phyloP scores from a whole-genome alignment of 1,284 basidiomycete species.

The Fomitopsis schrenkii region DNA sequence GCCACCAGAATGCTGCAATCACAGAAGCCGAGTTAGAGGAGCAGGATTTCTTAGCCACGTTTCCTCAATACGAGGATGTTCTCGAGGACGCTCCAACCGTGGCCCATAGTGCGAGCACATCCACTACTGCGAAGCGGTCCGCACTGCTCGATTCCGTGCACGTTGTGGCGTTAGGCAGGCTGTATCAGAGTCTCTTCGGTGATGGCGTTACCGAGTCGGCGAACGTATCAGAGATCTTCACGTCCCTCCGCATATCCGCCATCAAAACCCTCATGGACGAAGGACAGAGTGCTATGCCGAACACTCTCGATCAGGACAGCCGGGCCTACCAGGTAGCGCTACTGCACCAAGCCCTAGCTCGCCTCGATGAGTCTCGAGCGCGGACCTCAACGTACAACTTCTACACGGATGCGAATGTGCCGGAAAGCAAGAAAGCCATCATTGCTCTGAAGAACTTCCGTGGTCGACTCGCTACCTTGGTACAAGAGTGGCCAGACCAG shows the following conservation, averaged over 20 bases:
- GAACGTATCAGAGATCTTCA: background rate
- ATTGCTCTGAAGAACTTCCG: conserved; percentile 50
- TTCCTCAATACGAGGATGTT: conserved; percentile 79
- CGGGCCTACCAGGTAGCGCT: conserved; percentile 44
- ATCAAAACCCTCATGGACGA: conserved; percentile 27
- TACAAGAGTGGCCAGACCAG: conserved; percentile 93
- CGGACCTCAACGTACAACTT: conserved; percentile 57
- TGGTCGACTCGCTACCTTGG: conserved; percentile 51
- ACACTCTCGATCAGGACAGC: conserved; percentile 45
- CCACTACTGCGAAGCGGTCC: conserved; percentile 2
- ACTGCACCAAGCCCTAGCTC: conserved; percentile 33
- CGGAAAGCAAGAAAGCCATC: conserved; percentile 63
- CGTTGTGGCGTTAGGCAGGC: conserved; percentile 27
- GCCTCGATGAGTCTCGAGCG: conserved; percentile 22
- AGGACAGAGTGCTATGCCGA: conserved; percentile 31
- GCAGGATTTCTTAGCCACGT: conserved; percentile 76
- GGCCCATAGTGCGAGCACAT: background rate
- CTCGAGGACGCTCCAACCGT: conserved; percentile 28
- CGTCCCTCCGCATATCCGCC: conserved; percentile 8
- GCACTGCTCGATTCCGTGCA: conserved; percentile 9
- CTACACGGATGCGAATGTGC: conserved; percentile 73
- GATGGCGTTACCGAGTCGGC: background rate
- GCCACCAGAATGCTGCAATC: conserved; percentile 55
- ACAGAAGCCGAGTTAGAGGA: conserved; percentile 79
- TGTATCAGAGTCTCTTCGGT: conserved; percentile 35